A percentile compares a stretch with the other conserved stretches of the same genome.
Conservation (phyloP, 495 filamentous ascomycete genomes). For the Hypoxylon lienhwacheense region DNA sequence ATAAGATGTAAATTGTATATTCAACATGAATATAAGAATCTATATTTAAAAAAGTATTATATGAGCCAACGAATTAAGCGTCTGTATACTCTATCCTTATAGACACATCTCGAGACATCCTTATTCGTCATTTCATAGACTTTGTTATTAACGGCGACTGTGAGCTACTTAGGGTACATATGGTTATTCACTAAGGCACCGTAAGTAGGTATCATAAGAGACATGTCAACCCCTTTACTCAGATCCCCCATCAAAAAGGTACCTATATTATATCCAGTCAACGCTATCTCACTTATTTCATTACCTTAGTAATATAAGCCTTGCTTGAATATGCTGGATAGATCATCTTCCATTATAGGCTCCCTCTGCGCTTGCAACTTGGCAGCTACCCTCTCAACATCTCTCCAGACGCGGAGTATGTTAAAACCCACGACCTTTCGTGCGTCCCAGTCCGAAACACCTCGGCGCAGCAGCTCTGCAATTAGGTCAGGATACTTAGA, state of each 20-base stretch:
- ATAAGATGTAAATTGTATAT: conserved; percentile 14
- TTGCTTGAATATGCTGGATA: conserved; percentile 19
- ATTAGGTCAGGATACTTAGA: conserved; percentile 81
- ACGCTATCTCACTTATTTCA: too few species aligned
- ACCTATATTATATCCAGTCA: too few species aligned
- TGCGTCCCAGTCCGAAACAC: conserved; percentile 67
- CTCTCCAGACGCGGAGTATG: conserved; percentile 72
- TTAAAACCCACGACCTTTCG: conserved; percentile 72
- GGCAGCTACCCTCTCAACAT: conserved; percentile 66
- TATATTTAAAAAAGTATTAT: neutral
- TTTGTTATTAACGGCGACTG: neutral
- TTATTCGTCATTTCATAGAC: neutral
- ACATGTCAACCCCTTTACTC: too few species aligned
- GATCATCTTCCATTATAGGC: conserved; percentile 64
- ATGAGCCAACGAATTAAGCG: neutral
- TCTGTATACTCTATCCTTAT: neutral
- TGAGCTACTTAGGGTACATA: neutral
- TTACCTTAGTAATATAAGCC: neutral
- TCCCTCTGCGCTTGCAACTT: conserved; percentile 63
- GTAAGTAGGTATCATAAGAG: too few species aligned
- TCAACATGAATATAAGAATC: conserved; percentile 1
- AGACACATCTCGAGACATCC: neutral
- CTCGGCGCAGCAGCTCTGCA: conserved; percentile 67
- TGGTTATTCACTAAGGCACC: too few species aligned
- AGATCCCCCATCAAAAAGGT: too few species aligned